phyloP scores from a whole-genome alignment of 768 basidiomycete species.

The Mycena alexandri region DNA sequence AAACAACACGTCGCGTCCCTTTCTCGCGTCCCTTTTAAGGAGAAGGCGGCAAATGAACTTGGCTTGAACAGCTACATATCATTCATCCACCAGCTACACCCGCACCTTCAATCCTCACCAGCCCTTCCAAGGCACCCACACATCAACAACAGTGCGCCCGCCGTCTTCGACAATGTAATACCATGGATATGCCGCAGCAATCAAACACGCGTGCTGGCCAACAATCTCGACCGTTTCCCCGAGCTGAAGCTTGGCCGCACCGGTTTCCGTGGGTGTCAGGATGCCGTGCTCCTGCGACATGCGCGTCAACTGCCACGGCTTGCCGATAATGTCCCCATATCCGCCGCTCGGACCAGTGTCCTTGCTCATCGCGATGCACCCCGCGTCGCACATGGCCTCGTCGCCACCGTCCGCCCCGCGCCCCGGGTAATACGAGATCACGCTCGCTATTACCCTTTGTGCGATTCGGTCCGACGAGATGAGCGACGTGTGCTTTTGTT shows the following conservation, averaged over 20 bases:
- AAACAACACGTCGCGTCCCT: slow-evolving; percentile 3
- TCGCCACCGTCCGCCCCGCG: slow-evolving; percentile 71
- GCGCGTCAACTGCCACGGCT: slow-evolving; percentile 72
- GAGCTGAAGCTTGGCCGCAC: slow-evolving; percentile 55
- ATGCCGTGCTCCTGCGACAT: slow-evolving; percentile 88
- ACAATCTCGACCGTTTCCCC: slow-evolving; percentile 79
- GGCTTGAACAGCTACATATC: too few species aligned
- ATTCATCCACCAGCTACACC: too few species aligned
- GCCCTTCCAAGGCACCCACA: slow-evolving; percentile 94
- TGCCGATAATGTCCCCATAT: slow-evolving; percentile 79
- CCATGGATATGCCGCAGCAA: slow-evolving; percentile 84
- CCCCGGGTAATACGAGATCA: slow-evolving; percentile 85
- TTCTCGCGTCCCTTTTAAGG: too few species aligned
- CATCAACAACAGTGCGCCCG: slow-evolving; percentile 73
- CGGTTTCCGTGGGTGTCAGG: slow-evolving; percentile 55
- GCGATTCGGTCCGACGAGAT: slow-evolving; percentile 69
- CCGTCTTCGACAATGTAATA: slow-evolving; percentile 83
- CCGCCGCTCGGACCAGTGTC: slow-evolving; percentile 81
- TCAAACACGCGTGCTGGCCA: slow-evolving; percentile 90
- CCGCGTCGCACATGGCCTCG: slow-evolving; percentile 86
- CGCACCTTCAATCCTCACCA: slow-evolving; percentile 61
- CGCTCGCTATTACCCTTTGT: slow-evolving; percentile 76
- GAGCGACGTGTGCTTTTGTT: slow-evolving; percentile 83
- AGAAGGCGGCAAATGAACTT: too few species aligned
- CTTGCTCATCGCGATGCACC: slow-evolving; percentile 89